phyloP scores from a whole-genome alignment of 805 yeast genomes.

The Starmerella potacharoeniae region DNA sequence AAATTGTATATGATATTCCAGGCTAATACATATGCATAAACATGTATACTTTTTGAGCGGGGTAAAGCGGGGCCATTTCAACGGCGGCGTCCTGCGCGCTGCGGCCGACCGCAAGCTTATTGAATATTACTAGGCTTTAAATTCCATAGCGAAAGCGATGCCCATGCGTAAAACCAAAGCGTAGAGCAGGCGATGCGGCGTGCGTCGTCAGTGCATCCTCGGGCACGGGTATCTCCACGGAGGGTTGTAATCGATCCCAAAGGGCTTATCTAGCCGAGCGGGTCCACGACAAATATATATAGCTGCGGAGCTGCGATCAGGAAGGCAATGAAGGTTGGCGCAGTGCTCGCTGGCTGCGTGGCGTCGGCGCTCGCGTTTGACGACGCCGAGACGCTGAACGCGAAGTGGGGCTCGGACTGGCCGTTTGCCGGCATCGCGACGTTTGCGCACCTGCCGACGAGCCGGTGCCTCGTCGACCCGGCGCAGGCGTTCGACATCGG shows the following conservation, averaged over 20 bases:
- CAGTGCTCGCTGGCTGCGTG: neutral
- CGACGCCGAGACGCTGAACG: slow-evolving; percentile 30
- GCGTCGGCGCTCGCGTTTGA: slow-evolving; percentile 9
- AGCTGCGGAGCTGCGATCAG: no score
- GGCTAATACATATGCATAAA: neutral
- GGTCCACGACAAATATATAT: no score
- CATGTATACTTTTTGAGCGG: no score
- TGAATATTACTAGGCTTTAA: no score
- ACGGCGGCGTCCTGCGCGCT: no score
- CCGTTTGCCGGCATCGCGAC: slow-evolving; percentile 36
- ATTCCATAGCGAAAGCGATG: no score
- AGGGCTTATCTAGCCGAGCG: neutral
- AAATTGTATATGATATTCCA: neutral
- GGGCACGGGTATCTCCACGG: neutral
- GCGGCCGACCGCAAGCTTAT: no score
- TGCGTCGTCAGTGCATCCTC: no score
- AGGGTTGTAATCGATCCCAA: neutral
- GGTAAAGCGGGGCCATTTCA: no score
- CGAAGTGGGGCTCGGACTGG: slow-evolving; percentile 66
- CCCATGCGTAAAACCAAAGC: no score
- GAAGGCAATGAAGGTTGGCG: neutral
- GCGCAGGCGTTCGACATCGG: slow-evolving; percentile 51
- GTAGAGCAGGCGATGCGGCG: no score
- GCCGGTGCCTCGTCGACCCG: slow-evolving; percentile 44
- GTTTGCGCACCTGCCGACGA: slow-evolving; percentile 64